Percentiles rank a stretch among this genome's conserved stretches.
phyloP scores from a whole-genome alignment of 2,329 filamentous ascomycete species.

The Calonectria honghensis region DNA sequence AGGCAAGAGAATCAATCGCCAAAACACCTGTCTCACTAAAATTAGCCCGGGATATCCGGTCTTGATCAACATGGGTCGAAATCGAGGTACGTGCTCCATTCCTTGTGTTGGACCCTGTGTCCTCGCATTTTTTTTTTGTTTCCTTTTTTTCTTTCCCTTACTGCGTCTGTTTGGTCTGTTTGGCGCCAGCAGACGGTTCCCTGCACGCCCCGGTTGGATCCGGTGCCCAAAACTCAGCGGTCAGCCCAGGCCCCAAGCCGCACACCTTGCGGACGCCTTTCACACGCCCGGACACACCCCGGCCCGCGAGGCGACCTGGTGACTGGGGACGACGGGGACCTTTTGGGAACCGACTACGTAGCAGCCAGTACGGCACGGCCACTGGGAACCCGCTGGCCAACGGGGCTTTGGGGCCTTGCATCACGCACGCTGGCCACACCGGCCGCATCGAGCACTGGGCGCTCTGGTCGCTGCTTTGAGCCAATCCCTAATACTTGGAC shows the following conservation, averaged over 20 bases:
- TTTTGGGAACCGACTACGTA: slow-evolving; percentile 27
- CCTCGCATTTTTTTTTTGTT: slow-evolving; percentile 29
- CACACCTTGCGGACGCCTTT: slow-evolving; percentile 9
- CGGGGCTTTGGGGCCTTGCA: slow-evolving; percentile 31
- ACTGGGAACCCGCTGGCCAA: slow-evolving; percentile 29
- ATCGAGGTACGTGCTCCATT: slow-evolving; percentile 70
- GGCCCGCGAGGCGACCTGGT: slow-evolving; percentile 32
- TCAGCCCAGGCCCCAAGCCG: slow-evolving; percentile 26
- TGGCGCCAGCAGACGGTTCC: slow-evolving; percentile 33
- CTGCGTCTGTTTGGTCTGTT: slow-evolving; percentile 5
- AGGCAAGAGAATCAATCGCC: slow-evolving; percentile 27
- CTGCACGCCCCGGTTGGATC: slow-evolving; percentile 29
- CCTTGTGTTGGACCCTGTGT: slow-evolving; percentile 45
- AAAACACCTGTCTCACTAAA: slow-evolving; percentile 50
- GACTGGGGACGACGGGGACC: slow-evolving; percentile 31
- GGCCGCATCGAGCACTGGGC: slow-evolving; percentile 33
- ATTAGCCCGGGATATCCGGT: slow-evolving; percentile 45
- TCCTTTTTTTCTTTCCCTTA: slow-evolving; percentile 1
- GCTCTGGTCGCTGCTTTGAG: slow-evolving; percentile 25
- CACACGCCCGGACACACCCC: slow-evolving; percentile 34
- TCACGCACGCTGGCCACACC: slow-evolving; percentile 25
- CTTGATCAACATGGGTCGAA: slow-evolving; percentile 69
- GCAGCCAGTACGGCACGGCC: slow-evolving; percentile 26
- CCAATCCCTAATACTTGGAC: slow-evolving; percentile 40
- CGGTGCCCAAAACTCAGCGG: slow-evolving; percentile 25